Evolutionary conservation across 1,139 yeast genomes (phyloP).

Genomic region (Saccharomyces hybrid): DNA sequence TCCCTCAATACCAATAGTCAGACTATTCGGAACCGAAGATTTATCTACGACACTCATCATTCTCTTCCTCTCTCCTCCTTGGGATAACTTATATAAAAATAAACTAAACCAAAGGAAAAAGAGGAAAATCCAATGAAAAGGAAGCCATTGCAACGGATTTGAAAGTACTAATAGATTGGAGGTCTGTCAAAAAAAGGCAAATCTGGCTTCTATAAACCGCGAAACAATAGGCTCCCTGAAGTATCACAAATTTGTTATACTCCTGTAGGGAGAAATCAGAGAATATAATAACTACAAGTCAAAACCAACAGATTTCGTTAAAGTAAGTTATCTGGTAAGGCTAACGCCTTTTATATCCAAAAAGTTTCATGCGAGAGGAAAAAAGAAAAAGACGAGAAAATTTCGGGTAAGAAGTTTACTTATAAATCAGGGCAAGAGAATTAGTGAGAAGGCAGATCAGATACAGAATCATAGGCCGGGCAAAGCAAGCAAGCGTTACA

Average conservation of each 20-base stretch:
- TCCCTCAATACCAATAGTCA: too few species aligned
- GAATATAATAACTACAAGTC: not conserved
- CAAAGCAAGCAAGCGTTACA: not conserved
- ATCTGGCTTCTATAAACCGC: too few species aligned
- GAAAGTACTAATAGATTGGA: not conserved
- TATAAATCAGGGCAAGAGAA: not conserved
- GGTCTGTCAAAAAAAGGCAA: not conserved
- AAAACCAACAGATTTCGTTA: too few species aligned
- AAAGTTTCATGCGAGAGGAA: not conserved
- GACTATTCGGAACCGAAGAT: too few species aligned
- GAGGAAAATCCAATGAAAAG: not conserved
- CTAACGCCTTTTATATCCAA: not conserved
- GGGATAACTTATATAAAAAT: not conserved
- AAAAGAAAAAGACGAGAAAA: not conserved
- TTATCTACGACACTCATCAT: too few species aligned
- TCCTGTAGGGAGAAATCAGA: not conserved
- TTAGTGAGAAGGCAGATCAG: conserved; percentile 3
- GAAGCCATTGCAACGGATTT: not conserved
- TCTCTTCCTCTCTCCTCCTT: conserved; percentile 22
- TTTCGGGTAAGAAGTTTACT: conserved; percentile 1
- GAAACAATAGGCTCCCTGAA: not conserved
- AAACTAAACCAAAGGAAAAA: not conserved
- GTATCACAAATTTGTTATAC: not conserved
- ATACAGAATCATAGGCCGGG: not conserved
- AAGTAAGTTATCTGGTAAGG: too few species aligned